Evolutionary conservation across 306 rosid species (phyloP), one percentile per base, ranked within the genome.

Genomic region (Trifolium fragiferum): DNA sequence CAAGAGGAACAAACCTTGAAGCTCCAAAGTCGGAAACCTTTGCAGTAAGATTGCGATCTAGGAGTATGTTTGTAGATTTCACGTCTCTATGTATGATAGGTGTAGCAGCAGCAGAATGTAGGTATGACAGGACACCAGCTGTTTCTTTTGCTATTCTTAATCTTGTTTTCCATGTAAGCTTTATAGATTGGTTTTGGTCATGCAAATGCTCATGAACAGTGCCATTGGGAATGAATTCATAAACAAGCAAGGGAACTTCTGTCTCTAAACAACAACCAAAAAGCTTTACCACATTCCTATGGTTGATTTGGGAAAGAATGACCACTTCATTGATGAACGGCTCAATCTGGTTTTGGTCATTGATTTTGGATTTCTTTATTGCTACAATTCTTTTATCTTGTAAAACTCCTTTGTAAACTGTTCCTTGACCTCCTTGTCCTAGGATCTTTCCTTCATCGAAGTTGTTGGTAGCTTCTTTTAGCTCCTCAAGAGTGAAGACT

Each of bases 261-360:
- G 27, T 19, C 60, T 53, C 60, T 53, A 53, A 19, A 53, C 60
- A 53, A 53, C 60, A 53, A 19, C 60, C 60, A 12, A 53, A 19
- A 10, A 53, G 14, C 1, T 4, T 53, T 53, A 53, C 60, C 30
- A 53, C 60, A 53, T 53, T 53, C 19, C 84, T 74, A 0, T 85
- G 86, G 75, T 78, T 81, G 55, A 83, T 85, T 77, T 88, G 83
- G n/a, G 89, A 81, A 0, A 85, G 82, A 4, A 88, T 50, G 0
- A 76, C 7, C 8, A 85, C 80, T 49, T 87, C 89, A 40, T 88
- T 88, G 11, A 88, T 83, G 68, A 85, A 87, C 14, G 79, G 82
- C 60, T 79, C 58, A 6, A 61, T 81, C 6, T 83, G 92, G 19
- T 71, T 60, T 8, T 66, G 66, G 32, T 83, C 85, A 6, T 41